phyloP scores from a whole-genome alignment of 441 rosid genomes.

The Syzygium syzygioides region DNA sequence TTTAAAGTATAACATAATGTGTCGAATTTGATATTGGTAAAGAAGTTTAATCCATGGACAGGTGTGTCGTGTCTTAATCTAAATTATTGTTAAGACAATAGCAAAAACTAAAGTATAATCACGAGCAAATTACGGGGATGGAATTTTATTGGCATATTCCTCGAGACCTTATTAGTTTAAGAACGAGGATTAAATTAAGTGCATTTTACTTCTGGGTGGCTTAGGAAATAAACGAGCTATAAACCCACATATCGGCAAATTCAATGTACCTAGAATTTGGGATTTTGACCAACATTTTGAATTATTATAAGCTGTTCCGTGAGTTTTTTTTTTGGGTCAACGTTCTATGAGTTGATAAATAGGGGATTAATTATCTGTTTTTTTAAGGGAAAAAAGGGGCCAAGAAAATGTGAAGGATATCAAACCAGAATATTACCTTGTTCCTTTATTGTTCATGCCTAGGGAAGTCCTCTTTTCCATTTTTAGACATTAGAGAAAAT shows the following conservation, averaged over 20 bases:
- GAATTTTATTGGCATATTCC: not conserved
- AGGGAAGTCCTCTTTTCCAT: not conserved
- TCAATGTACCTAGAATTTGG: not conserved
- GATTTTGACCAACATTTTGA: not conserved
- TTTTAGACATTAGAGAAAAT: not conserved
- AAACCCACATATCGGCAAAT: not conserved
- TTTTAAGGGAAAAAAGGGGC: not conserved
- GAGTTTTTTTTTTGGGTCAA: not conserved
- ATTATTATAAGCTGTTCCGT: not conserved
- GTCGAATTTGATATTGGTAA: not conserved
- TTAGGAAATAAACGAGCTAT: not conserved
- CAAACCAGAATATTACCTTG: not conserved
- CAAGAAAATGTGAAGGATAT: not conserved
- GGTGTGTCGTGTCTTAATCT: not conserved
- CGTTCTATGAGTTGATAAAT: not conserved
- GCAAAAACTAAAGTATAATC: not conserved
- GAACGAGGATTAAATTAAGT: not conserved
- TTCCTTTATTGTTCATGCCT: not conserved
- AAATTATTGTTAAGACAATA: not conserved
- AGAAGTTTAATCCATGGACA: not conserved
- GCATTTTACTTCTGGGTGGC: not conserved
- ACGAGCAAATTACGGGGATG: not conserved
- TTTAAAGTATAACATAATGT: not conserved
- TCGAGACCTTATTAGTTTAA: not conserved
- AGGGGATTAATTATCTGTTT: not conserved